phyloP scores from a whole-genome alignment of 176 grass and related monocot genomes.

The Aechmea fasciata region DNA sequence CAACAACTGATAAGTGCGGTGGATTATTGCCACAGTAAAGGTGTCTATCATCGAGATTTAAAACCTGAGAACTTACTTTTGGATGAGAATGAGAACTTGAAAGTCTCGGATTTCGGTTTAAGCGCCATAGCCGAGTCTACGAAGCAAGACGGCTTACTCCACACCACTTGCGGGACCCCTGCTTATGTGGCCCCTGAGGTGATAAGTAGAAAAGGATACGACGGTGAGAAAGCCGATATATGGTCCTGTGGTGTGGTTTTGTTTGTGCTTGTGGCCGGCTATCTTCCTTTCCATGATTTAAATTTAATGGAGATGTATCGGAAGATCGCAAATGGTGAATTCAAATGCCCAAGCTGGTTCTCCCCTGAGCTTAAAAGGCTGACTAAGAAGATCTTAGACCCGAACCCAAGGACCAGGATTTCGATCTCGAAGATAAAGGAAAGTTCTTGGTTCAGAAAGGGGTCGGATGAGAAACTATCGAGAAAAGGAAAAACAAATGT shows the following conservation, averaged over 20 bases:
- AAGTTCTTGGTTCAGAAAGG: constrained; percentile 70
- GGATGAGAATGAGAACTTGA: constrained; percentile 65
- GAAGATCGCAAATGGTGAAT: constrained; percentile 54
- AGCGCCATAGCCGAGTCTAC: constrained; percentile 53
- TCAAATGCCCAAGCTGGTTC: constrained; percentile 64
- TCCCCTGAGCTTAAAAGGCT: constrained; percentile 56
- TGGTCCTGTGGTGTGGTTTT: constrained; percentile 89
- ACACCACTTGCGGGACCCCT: constrained; percentile 75
- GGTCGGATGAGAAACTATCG: constrained; percentile 21
- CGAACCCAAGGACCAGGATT: constrained; percentile 51
- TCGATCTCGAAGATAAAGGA: constrained; percentile 66
- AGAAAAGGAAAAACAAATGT: constrained; percentile 23
- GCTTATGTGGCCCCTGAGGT: constrained; percentile 95
- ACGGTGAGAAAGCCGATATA: constrained; percentile 72
- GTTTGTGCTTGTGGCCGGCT: constrained; percentile 59
- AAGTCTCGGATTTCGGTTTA: constrained; percentile 66
- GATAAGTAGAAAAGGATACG: constrained; percentile 50
- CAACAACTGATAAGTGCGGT: constrained; percentile 67
- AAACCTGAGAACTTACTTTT: constrained; percentile 74
- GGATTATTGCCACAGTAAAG: constrained; percentile 59
- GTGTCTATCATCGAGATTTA: constrained; percentile 73
- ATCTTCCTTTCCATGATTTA: constrained; percentile 61
- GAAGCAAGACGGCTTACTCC: constrained; percentile 56
- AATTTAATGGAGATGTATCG: constrained; percentile 80
- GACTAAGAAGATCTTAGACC: constrained; percentile 55